Evolutionary conservation across 306 rosid genomes (phyloP).

Genomic region (Dalbergia cultrata): DNA sequence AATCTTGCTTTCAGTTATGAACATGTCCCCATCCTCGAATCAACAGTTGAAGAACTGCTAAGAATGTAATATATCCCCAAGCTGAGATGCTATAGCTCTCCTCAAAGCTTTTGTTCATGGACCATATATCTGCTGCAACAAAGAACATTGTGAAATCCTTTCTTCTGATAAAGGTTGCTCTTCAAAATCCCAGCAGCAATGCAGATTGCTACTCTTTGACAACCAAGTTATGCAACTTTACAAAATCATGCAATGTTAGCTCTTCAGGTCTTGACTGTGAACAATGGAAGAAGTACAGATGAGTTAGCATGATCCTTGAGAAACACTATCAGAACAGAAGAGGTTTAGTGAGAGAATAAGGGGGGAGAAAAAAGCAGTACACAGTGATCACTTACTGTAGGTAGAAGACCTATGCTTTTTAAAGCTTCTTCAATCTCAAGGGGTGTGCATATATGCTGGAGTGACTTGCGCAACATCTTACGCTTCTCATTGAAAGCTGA

Average conservation of each 20-base stretch:
- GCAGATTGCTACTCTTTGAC: constrained; percentile 50
- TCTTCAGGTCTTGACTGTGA: constrained; percentile 89
- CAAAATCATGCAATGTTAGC: constrained; percentile 76
- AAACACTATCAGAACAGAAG: constrained; percentile 28
- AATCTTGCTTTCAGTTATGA: constrained; percentile 16
- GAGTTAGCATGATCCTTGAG: constrained; percentile 21
- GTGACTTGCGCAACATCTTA: constrained; percentile 87
- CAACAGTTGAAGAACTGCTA: constrained; percentile 25
- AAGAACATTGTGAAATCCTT: constrained; percentile 3
- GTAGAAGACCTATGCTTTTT: constrained; percentile 64
- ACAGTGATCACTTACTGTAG: constrained; percentile 66
- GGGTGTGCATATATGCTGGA: constrained; percentile 81
- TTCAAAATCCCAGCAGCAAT: constrained; percentile 34
- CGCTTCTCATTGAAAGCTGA: constrained; percentile 95
- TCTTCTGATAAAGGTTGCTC: constrained; percentile 18
- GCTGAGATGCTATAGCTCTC: constrained; percentile 16
- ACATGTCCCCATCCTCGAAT: constrained; percentile 19
- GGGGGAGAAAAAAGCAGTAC: too few relatives aligned
- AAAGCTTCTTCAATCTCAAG: constrained; percentile 76
- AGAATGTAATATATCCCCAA: constrained; percentile 18
- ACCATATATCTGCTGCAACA: constrained; percentile 22
- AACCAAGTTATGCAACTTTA: constrained; percentile 73
- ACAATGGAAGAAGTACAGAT: constrained; percentile 5
- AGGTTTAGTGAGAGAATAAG: constrained; percentile 2
- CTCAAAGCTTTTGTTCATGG: constrained; percentile 21